Evolutionary conservation across 2,329 filamentous ascomycete species (phyloP).

Genomic region (Emericellopsis cladophorae): DNA sequence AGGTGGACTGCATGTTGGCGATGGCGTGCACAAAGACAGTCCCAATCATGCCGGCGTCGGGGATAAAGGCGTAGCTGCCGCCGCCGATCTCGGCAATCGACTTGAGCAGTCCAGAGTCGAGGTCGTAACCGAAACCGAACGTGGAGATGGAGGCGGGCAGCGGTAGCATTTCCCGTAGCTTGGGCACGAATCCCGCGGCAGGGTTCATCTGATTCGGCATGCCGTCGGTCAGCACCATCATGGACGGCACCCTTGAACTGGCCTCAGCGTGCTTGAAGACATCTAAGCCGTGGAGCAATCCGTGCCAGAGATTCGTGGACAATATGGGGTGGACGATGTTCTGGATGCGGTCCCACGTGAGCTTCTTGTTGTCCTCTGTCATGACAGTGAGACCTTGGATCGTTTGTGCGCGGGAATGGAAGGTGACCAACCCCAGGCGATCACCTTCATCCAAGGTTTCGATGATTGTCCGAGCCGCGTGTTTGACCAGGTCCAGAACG

Average conservation of each 20-base stretch:
- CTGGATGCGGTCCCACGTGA: conserved; percentile 26
- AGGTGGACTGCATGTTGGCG: conserved; percentile 47
- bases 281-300: conserved; percentile 34
- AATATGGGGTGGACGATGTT: conserved; percentile 28
- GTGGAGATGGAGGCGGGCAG: conserved; percentile 28
- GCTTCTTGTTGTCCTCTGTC: conserved; percentile 30
- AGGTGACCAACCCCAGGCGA: conserved; percentile 45
- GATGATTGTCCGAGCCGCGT: conserved; percentile 44
- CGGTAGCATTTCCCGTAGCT: conserved; percentile 27
- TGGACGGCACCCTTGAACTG: conserved; percentile 28
- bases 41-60: conserved; percentile 49
- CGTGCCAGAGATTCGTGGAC: conserved; percentile 48
- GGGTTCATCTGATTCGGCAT: conserved; percentile 42
- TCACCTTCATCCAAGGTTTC: conserved; percentile 42
- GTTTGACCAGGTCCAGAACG: conserved; percentile 46
- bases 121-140: conserved; percentile 21
- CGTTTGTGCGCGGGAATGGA: conserved; percentile 25
- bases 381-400: conserved; percentile 35
- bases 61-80: conserved; percentile 49
- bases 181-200: conserved; percentile 38
- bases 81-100: conserved; percentile 44
- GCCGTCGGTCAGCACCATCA: conserved; percentile 43
- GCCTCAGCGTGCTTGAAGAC: conserved; percentile 24
- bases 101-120: conserved; percentile 37
- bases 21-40: conserved; percentile 51